These are phyloP conservation scores for Trichophaea hybrida DNA, from an alignment of 2,329 filamentous ascomycete species.

Conservation along the genomic window DNA sequence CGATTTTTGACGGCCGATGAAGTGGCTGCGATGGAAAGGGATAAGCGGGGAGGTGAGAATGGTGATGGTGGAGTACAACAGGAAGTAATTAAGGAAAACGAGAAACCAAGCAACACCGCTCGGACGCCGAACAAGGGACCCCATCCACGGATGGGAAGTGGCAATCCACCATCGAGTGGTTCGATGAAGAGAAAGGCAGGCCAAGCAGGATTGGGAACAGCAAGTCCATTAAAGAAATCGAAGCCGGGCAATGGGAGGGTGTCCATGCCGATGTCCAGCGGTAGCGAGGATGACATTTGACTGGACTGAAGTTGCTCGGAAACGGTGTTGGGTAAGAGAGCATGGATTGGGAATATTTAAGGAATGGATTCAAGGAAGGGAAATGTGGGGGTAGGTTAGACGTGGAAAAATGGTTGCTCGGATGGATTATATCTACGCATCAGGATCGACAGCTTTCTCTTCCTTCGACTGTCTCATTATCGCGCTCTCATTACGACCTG, in stretches of 20 bases:
- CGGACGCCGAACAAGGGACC: conserved; percentile 15
- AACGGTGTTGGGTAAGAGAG: background rate
- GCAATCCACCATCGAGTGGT: conserved; percentile 14
- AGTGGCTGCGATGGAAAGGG: conserved; percentile 27
- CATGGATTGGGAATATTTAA: background rate
- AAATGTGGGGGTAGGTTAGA: background rate
- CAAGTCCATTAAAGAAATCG: conserved; percentile 21
- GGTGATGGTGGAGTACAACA: conserved; percentile 10
- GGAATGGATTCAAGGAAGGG: background rate
- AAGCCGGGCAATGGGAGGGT: conserved; percentile 21
- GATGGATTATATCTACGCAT: background rate
- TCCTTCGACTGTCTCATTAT: background rate
- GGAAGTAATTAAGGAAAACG: conserved; percentile 21
- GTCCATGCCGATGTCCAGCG: conserved; percentile 13
- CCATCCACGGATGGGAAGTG: conserved; percentile 8
- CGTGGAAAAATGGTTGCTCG: background rate
- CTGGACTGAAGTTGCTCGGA: background rate
- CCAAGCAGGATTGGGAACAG: conserved; percentile 19
- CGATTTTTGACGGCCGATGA: conserved; percentile 94
- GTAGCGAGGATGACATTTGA: conserved; percentile 20
- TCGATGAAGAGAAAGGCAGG: conserved; percentile 27
- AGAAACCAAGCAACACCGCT: conserved; percentile 15
- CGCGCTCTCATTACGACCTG: background rate
- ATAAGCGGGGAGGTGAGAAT: conserved; percentile 22
- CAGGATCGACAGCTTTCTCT: background rate